Evolutionary conservation across 2,329 filamentous ascomycete species (phyloP).

Genomic region (Nannizzia gypsea): DNA sequence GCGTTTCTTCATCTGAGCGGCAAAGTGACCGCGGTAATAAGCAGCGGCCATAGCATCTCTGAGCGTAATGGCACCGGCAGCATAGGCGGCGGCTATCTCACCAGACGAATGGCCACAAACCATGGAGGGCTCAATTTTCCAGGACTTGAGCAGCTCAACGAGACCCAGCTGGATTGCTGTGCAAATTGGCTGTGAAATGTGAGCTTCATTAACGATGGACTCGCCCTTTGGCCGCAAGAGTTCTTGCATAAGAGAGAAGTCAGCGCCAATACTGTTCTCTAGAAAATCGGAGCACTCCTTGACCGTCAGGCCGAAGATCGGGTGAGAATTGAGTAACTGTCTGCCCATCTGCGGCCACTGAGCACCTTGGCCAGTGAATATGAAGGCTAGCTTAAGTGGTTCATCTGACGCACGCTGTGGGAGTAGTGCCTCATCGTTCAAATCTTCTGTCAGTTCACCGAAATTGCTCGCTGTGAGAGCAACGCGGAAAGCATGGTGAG

Average conservation of each 20-base stretch:
- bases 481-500: not conserved
- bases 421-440: not conserved
- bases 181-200: slow-evolving; percentile 12
- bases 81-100: slow-evolving; percentile 20
- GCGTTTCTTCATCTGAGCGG: too few species aligned
- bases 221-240: not conserved
- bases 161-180: slow-evolving; percentile 14
- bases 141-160: slow-evolving; percentile 16
- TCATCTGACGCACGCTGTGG: slow-evolving; percentile 12
- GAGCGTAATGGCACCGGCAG: slow-evolving; percentile 12
- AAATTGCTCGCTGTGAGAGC: not conserved
- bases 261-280: too few species aligned
- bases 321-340: not conserved
- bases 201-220: not conserved
- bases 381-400: slow-evolving; percentile 1
- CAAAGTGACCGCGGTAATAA: slow-evolving; percentile 15
- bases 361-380: slow-evolving; percentile 15
- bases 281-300: too few species aligned
- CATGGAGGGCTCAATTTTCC: slow-evolving; percentile 12
- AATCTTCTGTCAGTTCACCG: not conserved
- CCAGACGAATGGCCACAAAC: slow-evolving; percentile 20
- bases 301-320: slow-evolving; percentile 2
- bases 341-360: slow-evolving; percentile 11
- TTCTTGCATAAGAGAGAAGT: not conserved
- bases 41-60: slow-evolving; percentile 16